Evolutionary conservation across 73 alveolate species (phyloP), one percentile per base, ranked within the genome.

Genomic region (Blepharisma stoltei): DNA sequence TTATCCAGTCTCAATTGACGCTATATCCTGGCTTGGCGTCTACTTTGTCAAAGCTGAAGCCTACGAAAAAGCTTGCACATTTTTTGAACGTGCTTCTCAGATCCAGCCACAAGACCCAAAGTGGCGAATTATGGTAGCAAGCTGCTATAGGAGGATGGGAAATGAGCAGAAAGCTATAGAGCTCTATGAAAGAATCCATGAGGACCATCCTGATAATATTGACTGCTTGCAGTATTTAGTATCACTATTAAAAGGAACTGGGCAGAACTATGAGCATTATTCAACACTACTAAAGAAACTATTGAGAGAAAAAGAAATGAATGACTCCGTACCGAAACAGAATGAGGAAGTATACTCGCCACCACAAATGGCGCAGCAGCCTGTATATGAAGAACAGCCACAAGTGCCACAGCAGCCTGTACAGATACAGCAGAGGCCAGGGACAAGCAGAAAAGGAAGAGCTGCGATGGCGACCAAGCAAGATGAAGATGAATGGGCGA

Each of bases 21-120:
- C 93, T 65, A 95, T 94, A 60, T 92, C 98, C 6, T 95, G 97
- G 87, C 89, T 95, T 8, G 99, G 99, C 18, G 89, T 95, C 67
- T 95, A 90, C 86, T 90, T 94, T 78, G 97, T 96, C 82, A 94
- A 94, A 77, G 79, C 83, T 54, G 99, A 97, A 83, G 81, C 78
- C 81, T 97, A 93, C 81, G 99, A 97, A 77, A 97, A 94, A 71
- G 99, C 99, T 7, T 88, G 97, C 73, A 81, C 87, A 47, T 97
- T 92, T 94, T 97, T 97, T 84, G 95, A 95, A 71, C 78, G 98
- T 77, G 99, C 99, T 9, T 83, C 98, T 6, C 89, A 96, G 91
- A 97, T 97, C 48, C 94, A 96, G 84, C 98, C 99, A 18, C 90
- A 89, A 77, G 99, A 95, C 67, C 92, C 48, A 66, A 95, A 95